Base-by-base conservation (phyloP, 768 basidiomycete genomes). In the Tricholoma matsutake region DNA sequence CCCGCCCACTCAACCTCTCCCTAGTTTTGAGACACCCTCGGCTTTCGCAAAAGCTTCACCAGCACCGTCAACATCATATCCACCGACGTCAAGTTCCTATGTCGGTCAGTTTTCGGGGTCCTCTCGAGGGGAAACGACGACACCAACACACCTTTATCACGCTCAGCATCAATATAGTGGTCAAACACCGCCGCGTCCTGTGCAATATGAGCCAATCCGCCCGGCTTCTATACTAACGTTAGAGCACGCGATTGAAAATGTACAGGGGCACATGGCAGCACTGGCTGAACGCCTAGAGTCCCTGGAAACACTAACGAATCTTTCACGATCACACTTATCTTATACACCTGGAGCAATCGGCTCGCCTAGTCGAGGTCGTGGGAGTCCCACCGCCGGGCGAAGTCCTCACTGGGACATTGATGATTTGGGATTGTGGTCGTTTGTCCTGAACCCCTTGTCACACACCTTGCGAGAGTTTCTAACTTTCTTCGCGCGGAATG, bases 381-480 rank as follows among this genome's bases (percentile, higher is more conserved):
- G 76, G 34, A 83, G 81, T 35, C 81, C 81, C 5, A 67, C 76
- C 34, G 69, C 72, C 41, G 67, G 74, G 3, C 69, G 69, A 34
- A 73, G 71, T 10, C 72, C 73, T 32, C 73, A 79, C 18, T 91
- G 88, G 87, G 88, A 92, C 69, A 68, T 90, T n/a, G 83, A 91
- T 54, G 90, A 93, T 69, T 78, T 93, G 70, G 92, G 92, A 52
- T 82, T 93, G 78, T 94, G 92, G 92, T 84, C 92, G 6, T 66
- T 88, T 49, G 76, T 92, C 14, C 75, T 91, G 6, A 84, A 82
- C 61, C 91, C 91, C 9, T 56, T 92, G 11, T 73, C 82, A n/a
- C 79, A 78, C 10, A 71, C 72, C 22, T 64, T 91, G 39, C 81
- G 79, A 43, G 76, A 80, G 35, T 65, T 89, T 41, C 72, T 83